Evolutionary conservation across 371 early-diverging fungal species (phyloP).

Genomic region (Syncephalastrum racemosum): DNA sequence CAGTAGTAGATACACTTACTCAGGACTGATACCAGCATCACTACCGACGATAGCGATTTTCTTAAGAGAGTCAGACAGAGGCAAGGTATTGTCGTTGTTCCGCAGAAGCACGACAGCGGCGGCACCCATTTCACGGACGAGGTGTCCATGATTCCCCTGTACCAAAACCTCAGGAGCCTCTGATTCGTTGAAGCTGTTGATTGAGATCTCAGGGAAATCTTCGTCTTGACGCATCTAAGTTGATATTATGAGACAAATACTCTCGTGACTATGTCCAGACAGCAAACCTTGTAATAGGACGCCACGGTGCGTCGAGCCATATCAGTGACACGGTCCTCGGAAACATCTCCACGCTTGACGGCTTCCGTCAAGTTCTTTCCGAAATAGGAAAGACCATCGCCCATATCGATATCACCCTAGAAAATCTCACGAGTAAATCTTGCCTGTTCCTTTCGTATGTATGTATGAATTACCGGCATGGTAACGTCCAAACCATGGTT

Average conservation of each 20-base stretch:
- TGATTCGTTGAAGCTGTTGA: conserved; percentile 19
- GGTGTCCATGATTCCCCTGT: conserved; percentile 35
- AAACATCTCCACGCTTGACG: conserved; percentile 23
- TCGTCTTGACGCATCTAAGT: conserved; percentile 29
- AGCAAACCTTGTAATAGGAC: conserved; percentile 44
- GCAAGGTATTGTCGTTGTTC: conserved; percentile 43
- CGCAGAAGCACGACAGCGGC: conserved; percentile 52
- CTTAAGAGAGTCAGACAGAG: conserved; percentile 23
- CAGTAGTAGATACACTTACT: conserved; percentile 13
- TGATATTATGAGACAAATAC: not conserved
- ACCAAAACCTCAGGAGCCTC: conserved; percentile 35
- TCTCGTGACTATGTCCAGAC: not conserved
- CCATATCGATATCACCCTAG: conserved; percentile 32
- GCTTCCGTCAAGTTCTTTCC: conserved; percentile 34
- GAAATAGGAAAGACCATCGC: conserved; percentile 27
- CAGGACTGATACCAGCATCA: conserved; percentile 33
- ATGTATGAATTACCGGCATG: conserved; percentile 47
- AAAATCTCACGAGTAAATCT: not conserved
- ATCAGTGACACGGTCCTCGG: conserved; percentile 40
- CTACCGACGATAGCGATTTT: conserved; percentile 52
- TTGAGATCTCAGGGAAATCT: conserved; percentile 33
- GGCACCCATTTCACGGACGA: conserved; percentile 48
- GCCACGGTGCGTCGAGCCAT: conserved; percentile 61
- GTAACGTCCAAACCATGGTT: conserved; percentile 50
- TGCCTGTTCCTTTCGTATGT: not conserved